phyloP scores from a whole-genome alignment of 2,329 filamentous ascomycete genomes.

The Phyllosticta citribraziliensis region DNA sequence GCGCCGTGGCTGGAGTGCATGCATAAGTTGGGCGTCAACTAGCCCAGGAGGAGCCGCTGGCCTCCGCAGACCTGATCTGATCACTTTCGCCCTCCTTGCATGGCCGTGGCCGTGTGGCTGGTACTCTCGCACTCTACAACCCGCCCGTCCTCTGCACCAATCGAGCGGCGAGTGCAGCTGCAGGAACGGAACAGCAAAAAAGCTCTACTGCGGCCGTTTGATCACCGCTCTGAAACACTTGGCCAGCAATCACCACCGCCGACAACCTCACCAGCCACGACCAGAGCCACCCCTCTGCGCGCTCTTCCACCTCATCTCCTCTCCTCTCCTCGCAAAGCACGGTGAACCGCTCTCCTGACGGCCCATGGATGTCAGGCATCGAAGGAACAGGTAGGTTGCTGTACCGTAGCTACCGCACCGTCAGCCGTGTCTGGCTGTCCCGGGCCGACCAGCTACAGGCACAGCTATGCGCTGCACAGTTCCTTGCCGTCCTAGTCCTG shows the following conservation, averaged over 20 bases:
- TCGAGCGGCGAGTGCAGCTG: conserved; percentile 5
- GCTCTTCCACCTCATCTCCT: background rate
- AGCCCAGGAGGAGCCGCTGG: no score
- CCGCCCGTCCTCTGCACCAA: background rate
- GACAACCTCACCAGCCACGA: conserved; percentile 4
- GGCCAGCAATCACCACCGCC: conserved; percentile 7
- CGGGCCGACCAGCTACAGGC: no score
- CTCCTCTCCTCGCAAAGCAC: background rate
- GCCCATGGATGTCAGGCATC: no score
- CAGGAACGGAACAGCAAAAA: conserved; percentile 4
- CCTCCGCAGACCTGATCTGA: background rate
- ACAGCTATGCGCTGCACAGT: no score
- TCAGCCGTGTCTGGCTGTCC: no score
- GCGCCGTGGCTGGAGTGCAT: background rate
- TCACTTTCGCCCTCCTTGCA: background rate
- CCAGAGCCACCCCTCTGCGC: background rate
- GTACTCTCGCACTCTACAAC: background rate
- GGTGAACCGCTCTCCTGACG: background rate
- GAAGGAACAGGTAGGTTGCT: no score
- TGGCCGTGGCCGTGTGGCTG: background rate
- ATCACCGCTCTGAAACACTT: conserved; percentile 8
- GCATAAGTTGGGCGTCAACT: background rate
- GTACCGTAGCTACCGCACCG: no score
- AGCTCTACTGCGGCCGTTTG: conserved; percentile 5
- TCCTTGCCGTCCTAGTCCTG: no score